Conservation (phyloP, 2,329 filamentous ascomycete species). For the Phoma herbarum region DNA sequence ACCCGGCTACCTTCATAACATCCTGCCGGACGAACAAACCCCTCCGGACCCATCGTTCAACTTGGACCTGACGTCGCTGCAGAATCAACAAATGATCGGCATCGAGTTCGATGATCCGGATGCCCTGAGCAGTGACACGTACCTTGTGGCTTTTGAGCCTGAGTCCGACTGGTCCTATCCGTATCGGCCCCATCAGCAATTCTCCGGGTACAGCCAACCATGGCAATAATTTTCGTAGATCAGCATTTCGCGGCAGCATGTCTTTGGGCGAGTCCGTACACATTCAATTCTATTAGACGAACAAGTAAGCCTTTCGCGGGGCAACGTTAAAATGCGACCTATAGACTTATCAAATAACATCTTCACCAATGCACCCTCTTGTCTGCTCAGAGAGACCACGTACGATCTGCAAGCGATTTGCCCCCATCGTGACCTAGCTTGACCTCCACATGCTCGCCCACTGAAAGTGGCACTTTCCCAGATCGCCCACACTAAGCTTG, state of each 20-base stretch:
- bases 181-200: constrained; percentile 36
- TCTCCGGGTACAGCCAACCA: background rate
- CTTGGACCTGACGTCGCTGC: constrained; percentile 45
- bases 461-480: background rate
- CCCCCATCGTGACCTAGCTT: background rate
- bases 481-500: background rate
- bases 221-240: constrained; percentile 1
- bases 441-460: background rate
- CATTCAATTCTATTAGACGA: background rate
- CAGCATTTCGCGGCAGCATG: background rate
- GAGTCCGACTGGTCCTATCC: constrained; percentile 39
- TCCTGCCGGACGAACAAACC: constrained; percentile 27
- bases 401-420: background rate
- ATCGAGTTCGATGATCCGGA: constrained; percentile 45
- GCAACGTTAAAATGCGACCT: background rate
- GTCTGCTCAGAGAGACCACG: background rate
- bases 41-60: constrained; percentile 46
- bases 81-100: constrained; percentile 46
- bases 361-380: background rate
- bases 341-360: background rate
- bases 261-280: background rate
- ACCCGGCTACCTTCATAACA: constrained; percentile 1
- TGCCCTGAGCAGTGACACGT: constrained; percentile 43
- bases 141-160: constrained; percentile 45
- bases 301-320: background rate